Evolutionary conservation across 129 eudicot species (phyloP), one percentile per base, ranked within the genome.

Genomic region (Mikania micrantha): DNA sequence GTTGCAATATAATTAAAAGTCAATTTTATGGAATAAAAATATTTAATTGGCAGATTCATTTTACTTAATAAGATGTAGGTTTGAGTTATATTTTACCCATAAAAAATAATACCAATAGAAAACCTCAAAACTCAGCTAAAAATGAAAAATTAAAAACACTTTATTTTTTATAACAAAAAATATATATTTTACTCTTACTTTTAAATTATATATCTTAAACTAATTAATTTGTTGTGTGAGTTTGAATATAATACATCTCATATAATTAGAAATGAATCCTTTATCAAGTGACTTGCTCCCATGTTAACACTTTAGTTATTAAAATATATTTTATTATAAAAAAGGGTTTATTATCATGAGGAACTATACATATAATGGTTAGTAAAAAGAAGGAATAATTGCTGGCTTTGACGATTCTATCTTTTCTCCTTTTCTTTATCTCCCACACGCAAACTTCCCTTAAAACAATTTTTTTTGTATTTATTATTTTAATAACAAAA

Each of bases 381-480:
- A 62, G 74, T 75, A 59, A 60, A 72, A 79, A 75, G 47, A 38
- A 53, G 15, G 70, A 70, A 84, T 81, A 70, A 81, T 81, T 72
- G 82, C 73, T 69, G 70, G 72, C 84, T 78, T 81, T 85, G 84
- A 81, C 87, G 87, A 81, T 81, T 78, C 79, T 74, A 31, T 78
- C 71, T 79, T 75, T 38, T 64, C 66, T 64, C 73, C 75, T 66
- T 31, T 74, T 70, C 66, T 76, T 74, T 69, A 58, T 76, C 77
- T 52, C 83, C 80, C 90, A 79, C 90, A 87, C 95, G 95, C 90
- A 83, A 84, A 63, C 83, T 66, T 75, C 80, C 81, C 74, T 66
- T 77, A 78, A 79, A 75, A 78, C 61, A 70, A 31, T 0, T 3
- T n/a, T 17, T 22, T 40, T 6, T 67, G 10, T 29, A 34, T 16